Evolutionary conservation across 331 rosid species (phyloP).

Genomic region (Stylosanthes scabra): DNA sequence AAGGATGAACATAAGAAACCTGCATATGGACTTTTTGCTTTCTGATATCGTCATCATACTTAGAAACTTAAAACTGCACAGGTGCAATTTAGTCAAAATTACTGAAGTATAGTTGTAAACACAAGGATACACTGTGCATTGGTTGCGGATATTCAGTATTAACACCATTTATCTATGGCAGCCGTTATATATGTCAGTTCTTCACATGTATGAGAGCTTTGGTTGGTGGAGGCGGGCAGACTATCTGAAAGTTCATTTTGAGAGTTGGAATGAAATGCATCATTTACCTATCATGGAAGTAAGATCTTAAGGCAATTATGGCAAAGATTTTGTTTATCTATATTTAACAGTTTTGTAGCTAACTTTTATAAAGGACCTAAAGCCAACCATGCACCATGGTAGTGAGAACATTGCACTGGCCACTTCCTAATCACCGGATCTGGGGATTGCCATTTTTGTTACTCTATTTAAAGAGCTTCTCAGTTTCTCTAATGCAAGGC

Average conservation of each 20-base stretch:
- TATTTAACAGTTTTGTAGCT: no score
- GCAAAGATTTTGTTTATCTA: no score
- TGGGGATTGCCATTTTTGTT: no score
- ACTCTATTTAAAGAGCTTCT: no score
- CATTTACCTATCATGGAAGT: slow-evolving; percentile 99
- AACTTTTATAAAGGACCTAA: no score
- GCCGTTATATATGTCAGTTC: slow-evolving; percentile 91
- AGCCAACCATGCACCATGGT: no score
- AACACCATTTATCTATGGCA: slow-evolving; percentile 40
- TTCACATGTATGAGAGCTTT: slow-evolving; percentile 93
- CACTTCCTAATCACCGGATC: no score
- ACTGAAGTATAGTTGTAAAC: slow-evolving; percentile 9
- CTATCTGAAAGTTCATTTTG: slow-evolving; percentile 96
- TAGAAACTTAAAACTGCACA: slow-evolving; percentile 1
- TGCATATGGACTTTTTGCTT: slow-evolving; percentile 21
- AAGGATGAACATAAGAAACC: not conserved
- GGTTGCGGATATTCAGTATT: slow-evolving; percentile 26
- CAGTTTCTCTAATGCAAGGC: no score
- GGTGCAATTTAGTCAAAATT: slow-evolving; percentile 21
- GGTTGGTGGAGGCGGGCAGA: slow-evolving; percentile 99
- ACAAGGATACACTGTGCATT: slow-evolving; percentile 33
- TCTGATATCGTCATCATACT: slow-evolving; percentile 9
- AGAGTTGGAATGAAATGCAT: slow-evolving; percentile 99
- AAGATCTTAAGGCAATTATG: slow-evolving; percentile 26
- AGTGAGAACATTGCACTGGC: no score